A percentile compares a stretch with the other conserved stretches of the same genome.
Evolutionary conservation across 2,329 filamentous ascomycete species (phyloP).

Genomic region (Aspergillus melleus): DNA sequence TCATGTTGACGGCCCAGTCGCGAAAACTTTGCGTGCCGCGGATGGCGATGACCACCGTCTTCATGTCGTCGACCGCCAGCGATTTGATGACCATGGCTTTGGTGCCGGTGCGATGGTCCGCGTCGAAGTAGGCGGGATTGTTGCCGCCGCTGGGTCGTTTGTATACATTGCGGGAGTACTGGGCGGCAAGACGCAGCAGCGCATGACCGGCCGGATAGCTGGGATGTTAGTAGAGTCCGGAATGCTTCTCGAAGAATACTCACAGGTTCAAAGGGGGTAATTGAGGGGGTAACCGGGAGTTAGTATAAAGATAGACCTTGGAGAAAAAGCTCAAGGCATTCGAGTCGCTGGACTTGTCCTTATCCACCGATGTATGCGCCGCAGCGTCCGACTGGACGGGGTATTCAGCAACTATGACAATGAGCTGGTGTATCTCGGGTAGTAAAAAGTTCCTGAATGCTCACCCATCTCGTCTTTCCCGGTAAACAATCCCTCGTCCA

Average conservation of each 20-base stretch:
- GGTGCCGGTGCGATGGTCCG: slow-evolving; percentile 71
- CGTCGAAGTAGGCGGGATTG: slow-evolving; percentile 58
- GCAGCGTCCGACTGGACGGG: not conserved
- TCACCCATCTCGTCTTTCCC: slow-evolving; percentile 43
- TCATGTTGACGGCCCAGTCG: slow-evolving; percentile 85
- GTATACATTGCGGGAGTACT: slow-evolving; percentile 76
- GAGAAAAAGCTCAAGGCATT: slow-evolving; percentile 59
- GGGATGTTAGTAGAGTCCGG: not conserved
- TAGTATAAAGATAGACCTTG: slow-evolving; percentile 77
- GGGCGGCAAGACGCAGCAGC: slow-evolving; percentile 74
- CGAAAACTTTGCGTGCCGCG: slow-evolving; percentile 76
- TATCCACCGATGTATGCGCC: not conserved
- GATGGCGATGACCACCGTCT: slow-evolving; percentile 80
- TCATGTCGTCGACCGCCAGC: slow-evolving; percentile 72
- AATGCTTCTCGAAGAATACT: slow-evolving; percentile 25
- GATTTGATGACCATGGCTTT: slow-evolving; percentile 86
- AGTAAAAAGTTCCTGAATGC: not conserved
- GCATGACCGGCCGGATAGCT: slow-evolving; percentile 75
- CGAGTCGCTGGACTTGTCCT: not conserved
- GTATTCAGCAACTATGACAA: not conserved
- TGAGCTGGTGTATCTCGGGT: not conserved
- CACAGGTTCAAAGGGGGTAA: slow-evolving; percentile 69
- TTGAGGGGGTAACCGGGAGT: slow-evolving; percentile 69
- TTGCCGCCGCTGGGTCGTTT: not conserved
- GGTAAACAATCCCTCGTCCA: slow-evolving; percentile 63